Conservation (phyloP, 2,329 filamentous ascomycete genomes). For the Pyricularia sp. region DNA sequence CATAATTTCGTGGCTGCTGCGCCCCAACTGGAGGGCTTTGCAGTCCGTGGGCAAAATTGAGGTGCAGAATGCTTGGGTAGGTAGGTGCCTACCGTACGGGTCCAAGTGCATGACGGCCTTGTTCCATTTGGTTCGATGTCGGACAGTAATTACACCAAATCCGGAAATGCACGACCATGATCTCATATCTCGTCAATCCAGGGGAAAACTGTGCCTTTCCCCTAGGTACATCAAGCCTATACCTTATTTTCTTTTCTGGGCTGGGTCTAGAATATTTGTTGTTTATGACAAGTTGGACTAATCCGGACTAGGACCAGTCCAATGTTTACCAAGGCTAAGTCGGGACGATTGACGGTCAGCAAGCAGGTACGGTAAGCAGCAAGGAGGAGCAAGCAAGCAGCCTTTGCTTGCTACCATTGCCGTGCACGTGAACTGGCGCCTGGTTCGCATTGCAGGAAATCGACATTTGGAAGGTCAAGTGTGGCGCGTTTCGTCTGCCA, state of each 20-base stretch:
- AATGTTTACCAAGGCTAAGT: too few species aligned
- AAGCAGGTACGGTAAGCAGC: too few species aligned
- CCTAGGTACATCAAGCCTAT: neutral
- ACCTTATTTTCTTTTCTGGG: neutral
- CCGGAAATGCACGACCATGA: neutral
- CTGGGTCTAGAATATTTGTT: neutral
- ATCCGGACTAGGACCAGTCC: too few species aligned
- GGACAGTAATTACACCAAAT: neutral
- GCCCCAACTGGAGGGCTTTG: neutral
- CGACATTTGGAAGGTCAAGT: neutral
- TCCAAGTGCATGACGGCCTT: neutral
- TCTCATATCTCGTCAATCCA: neutral
- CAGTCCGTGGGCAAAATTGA: neutral
- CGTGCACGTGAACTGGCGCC: neutral
- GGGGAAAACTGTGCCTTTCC: neutral
- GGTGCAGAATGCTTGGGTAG: neutral
- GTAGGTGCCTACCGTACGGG: too few species aligned
- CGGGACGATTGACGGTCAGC: too few species aligned
- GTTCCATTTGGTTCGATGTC: neutral
- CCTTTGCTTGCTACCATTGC: neutral
- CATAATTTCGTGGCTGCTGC: neutral
- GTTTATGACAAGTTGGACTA: neutral
- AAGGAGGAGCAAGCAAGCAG: neutral
- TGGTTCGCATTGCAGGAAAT: neutral
- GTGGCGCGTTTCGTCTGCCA: neutral